Percentiles rank a stretch among this genome's conserved stretches.
phyloP scores from a whole-genome alignment of 768 basidiomycete genomes.

The Trametes cingulata region DNA sequence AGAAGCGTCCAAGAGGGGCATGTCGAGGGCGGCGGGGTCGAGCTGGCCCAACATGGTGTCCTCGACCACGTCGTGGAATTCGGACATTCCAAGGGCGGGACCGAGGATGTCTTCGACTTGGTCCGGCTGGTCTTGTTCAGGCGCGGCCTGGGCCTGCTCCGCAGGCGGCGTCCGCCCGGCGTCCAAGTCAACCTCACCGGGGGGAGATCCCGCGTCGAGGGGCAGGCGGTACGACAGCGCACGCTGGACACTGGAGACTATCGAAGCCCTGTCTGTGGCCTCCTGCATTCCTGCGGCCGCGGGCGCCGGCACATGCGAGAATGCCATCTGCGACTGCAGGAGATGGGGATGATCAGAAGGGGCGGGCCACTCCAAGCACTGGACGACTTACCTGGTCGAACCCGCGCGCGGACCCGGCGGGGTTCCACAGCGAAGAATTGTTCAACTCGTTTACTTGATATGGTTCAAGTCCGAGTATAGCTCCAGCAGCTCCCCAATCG shows the following conservation, averaged over 20 bases:
- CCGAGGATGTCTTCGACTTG: background rate
- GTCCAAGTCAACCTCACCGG: conserved; percentile 3
- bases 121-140: background rate
- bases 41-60: background rate
- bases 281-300: too few species aligned
- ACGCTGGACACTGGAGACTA: too few species aligned
- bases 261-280: background rate
- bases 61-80: conserved; percentile 2
- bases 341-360: background rate
- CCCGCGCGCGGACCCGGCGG: too few species aligned
- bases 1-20: background rate
- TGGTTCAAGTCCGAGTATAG: too few species aligned
- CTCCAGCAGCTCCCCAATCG: too few species aligned
- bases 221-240: too few species aligned
- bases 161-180: background rate
- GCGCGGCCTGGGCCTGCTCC: background rate
- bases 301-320: too few species aligned
- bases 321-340: too few species aligned
- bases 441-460: too few species aligned
- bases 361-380: background rate
- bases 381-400: background rate
- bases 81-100: background rate
- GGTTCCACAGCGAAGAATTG: too few species aligned
- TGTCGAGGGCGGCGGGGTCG: background rate
- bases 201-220: too few species aligned